Percentiles rank a stretch among this genome's conserved stretches.
Evolutionary conservation across 371 early-diverging fungal species (phyloP).

Genomic region (Mortierella sp.): DNA sequence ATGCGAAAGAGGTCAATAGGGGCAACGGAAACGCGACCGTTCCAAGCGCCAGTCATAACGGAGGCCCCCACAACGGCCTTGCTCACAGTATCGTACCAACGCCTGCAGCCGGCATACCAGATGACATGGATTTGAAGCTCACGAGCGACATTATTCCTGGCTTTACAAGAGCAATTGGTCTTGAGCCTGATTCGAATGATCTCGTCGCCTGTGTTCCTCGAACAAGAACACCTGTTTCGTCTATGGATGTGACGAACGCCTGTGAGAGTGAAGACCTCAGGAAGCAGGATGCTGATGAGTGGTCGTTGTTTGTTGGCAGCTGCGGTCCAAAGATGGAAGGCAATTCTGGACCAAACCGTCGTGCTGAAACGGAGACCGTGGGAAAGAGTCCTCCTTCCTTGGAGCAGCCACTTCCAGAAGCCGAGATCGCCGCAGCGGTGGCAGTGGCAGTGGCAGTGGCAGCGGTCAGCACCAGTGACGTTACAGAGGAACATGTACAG

Average conservation of each 20-base stretch:
- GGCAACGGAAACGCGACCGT: neutral
- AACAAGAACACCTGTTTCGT: neutral
- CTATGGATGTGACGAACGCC: neutral
- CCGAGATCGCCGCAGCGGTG: slow-evolving; percentile 3
- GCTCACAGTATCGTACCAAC: neutral
- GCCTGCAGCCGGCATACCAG: neutral
- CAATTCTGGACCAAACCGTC: slow-evolving; percentile 2
- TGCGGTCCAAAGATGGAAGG: slow-evolving; percentile 14
- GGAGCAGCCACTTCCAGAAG: slow-evolving; percentile 4
- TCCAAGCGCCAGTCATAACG: neutral
- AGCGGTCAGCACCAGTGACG: neutral
- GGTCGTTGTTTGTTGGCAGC: slow-evolving; percentile 6
- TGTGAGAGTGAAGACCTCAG: neutral
- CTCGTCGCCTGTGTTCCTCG: neutral
- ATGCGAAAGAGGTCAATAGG: slow-evolving; percentile 18
- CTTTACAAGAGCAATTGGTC: neutral
- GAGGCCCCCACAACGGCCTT: neutral
- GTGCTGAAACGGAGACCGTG: neutral
- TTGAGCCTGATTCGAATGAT: too few species aligned
- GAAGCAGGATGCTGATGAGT: slow-evolving; percentile 7
- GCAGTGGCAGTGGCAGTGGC: neutral
- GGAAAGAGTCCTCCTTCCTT: slow-evolving; percentile 1
- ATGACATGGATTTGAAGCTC: slow-evolving; percentile 1
- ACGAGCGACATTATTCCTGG: neutral
- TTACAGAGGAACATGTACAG: neutral